A percentile compares a stretch with the other conserved stretches of the same genome.
These are phyloP conservation scores for Collybiopsis luxurians DNA, from an alignment of 768 basidiomycete species.

Conservation along the genomic window DNA sequence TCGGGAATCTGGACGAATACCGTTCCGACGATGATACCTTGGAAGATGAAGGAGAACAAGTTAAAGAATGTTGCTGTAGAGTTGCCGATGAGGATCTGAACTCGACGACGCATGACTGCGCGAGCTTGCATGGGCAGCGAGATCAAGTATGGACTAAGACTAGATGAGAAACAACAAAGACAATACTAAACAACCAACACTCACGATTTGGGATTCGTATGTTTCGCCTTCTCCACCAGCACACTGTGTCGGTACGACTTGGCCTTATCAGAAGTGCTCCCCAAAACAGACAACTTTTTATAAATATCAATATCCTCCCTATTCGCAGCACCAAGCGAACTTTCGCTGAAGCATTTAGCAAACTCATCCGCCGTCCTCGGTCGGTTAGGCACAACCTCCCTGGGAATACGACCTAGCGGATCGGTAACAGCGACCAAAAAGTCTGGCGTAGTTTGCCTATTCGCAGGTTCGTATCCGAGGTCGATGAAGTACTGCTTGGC, in stretches of 20 bases:
- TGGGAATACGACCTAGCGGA: constrained; percentile 51
- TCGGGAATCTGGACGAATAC: constrained; percentile 59
- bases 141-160: constrained; percentile 39
- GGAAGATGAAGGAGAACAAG: constrained; percentile 51
- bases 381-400: constrained; percentile 36
- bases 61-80: constrained; percentile 34
- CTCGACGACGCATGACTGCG: constrained; percentile 41
- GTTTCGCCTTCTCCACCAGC: constrained; percentile 46
- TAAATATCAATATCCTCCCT: constrained; percentile 46
- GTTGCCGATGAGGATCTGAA: constrained; percentile 43
- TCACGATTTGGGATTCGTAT: constrained; percentile 28
- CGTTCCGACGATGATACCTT: constrained; percentile 54
- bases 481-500: constrained; percentile 73
- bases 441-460: constrained; percentile 64
- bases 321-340: constrained; percentile 39
- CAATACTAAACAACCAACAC: not conserved
- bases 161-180: not conserved
- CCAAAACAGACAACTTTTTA: constrained; percentile 32
- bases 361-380: constrained; percentile 62
- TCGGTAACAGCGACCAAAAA: constrained; percentile 65
- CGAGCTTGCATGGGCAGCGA: constrained; percentile 44
- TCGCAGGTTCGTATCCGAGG: constrained; percentile 61
- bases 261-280: constrained; percentile 39
- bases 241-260: constrained; percentile 46
- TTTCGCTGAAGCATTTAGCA: constrained; percentile 42